Evolutionary conservation across 208 protist species (phyloP).

Genomic region (Tetramitus jugosus): DNA sequence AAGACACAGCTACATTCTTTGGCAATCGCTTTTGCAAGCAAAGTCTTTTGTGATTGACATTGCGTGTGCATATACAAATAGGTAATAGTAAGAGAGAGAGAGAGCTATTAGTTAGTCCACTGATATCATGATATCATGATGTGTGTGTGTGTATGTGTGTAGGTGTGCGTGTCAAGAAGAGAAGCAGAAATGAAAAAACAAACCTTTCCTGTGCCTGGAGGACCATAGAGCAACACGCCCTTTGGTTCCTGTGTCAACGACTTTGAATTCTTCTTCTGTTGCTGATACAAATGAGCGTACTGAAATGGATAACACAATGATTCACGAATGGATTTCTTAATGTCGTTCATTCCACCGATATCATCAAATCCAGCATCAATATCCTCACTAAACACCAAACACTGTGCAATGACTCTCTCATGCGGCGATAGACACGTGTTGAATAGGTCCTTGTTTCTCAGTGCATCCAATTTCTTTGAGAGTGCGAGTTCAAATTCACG

Average conservation of each 20-base stretch:
- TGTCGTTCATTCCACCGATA: slow-evolving; percentile 22
- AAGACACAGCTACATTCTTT: slow-evolving; percentile 40
- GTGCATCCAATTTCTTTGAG: not conserved
- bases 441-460: not conserved
- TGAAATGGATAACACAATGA: slow-evolving; percentile 23
- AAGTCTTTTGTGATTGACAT: slow-evolving; percentile 80
- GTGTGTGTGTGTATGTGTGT: no score
- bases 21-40: slow-evolving; percentile 73
- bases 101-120: no score
- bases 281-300: slow-evolving; percentile 24
- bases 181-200: no score
- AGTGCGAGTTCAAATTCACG: no score
- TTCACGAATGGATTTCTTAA: slow-evolving; percentile 20
- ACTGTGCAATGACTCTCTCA: slow-evolving; percentile 22
- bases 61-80: no score
- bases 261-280: no score
- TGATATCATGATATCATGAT: no score
- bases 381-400: slow-evolving; percentile 15
- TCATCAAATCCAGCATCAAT: slow-evolving; percentile 10
- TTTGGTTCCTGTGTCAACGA: no score
- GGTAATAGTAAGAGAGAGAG: no score
- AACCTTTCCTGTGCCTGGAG: no score
- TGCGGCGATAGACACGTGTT: not conserved
- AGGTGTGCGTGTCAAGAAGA: no score
- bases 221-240: no score